Conservation (phyloP, 2,329 filamentous ascomycete species). For the Orbilia brochopaga region DNA sequence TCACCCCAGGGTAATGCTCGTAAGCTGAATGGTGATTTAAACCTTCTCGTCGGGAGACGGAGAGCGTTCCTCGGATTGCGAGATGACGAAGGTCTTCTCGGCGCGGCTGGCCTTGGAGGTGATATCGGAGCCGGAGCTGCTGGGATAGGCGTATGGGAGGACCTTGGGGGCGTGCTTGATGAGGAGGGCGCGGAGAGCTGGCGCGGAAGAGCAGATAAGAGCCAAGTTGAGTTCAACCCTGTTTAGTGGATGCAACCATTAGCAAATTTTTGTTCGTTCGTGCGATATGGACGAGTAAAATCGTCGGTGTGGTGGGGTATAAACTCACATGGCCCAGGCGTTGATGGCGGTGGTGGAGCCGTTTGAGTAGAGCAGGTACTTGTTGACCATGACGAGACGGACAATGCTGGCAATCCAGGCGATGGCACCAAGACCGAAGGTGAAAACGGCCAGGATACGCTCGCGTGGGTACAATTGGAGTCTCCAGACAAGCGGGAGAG, state of each 20-base stretch:
- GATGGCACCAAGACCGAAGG: conserved; percentile 48
- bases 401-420: conserved; percentile 49
- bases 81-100: conserved; percentile 51
- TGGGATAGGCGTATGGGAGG: conserved; percentile 46
- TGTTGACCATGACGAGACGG: conserved; percentile 32
- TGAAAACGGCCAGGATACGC: conserved; percentile 45
- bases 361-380: conserved; percentile 36
- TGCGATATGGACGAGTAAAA: conserved; percentile 1
- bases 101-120: conserved; percentile 36
- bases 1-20: conserved; percentile 31
- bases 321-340: conserved; percentile 51
- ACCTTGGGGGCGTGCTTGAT: conserved; percentile 50
- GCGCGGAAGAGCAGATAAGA: conserved; percentile 48
- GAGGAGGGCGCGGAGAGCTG: conserved; percentile 45
- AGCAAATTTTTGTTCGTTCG: conserved; percentile 2
- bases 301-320: conserved; percentile 17
- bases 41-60: conserved; percentile 47
- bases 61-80: conserved; percentile 46
- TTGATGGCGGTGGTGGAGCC: conserved; percentile 47
- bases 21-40: conserved; percentile 19
- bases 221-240: conserved; percentile 50
- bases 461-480: conserved; percentile 50
- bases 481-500: conserved; percentile 50
- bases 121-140: conserved; percentile 47
- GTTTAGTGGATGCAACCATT: not conserved